phyloP scores from a whole-genome alignment of 2,329 filamentous ascomycete genomes.

The Davidsoniella virescens region DNA sequence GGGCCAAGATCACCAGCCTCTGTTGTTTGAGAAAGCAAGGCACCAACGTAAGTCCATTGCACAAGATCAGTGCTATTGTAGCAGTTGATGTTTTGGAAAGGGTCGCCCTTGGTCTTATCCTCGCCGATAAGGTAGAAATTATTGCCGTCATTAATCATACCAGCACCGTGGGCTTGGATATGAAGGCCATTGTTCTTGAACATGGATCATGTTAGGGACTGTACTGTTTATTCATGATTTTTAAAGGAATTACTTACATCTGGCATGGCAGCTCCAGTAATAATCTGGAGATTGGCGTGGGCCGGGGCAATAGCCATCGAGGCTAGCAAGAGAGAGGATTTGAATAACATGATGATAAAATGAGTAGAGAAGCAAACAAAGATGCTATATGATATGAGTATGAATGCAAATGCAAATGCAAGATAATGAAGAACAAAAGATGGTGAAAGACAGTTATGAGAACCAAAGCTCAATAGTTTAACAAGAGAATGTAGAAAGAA shows the following conservation, averaged over 20 bases:
- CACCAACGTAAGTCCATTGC: constrained; percentile 45
- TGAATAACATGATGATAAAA: constrained; percentile 3
- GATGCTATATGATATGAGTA: neutral
- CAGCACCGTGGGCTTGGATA: constrained; percentile 50
- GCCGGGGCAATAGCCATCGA: neutral
- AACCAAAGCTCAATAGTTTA: neutral
- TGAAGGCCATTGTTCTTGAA: constrained; percentile 32
- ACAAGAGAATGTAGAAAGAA: neutral
- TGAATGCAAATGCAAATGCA: neutral
- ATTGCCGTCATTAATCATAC: constrained; percentile 39
- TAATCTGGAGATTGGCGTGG: constrained; percentile 21
- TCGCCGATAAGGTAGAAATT: constrained; percentile 55
- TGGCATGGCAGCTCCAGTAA: constrained; percentile 32
- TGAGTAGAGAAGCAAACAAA: neutral
- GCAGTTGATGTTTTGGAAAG: constrained; percentile 51
- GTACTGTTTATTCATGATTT: neutral
- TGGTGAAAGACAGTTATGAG: neutral
- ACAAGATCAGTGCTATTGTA: constrained; percentile 47
- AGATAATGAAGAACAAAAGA: neutral
- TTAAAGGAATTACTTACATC: constrained; percentile 19
- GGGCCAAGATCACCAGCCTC: constrained; percentile 41
- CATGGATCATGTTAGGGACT: neutral
- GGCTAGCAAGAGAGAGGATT: neutral
- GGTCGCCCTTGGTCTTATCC: constrained; percentile 46
- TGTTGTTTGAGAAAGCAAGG: constrained; percentile 36